These are phyloP conservation scores for Yarrowia osloensis DNA, from an alignment of 805 yeast genomes.

Conservation along the genomic window DNA sequence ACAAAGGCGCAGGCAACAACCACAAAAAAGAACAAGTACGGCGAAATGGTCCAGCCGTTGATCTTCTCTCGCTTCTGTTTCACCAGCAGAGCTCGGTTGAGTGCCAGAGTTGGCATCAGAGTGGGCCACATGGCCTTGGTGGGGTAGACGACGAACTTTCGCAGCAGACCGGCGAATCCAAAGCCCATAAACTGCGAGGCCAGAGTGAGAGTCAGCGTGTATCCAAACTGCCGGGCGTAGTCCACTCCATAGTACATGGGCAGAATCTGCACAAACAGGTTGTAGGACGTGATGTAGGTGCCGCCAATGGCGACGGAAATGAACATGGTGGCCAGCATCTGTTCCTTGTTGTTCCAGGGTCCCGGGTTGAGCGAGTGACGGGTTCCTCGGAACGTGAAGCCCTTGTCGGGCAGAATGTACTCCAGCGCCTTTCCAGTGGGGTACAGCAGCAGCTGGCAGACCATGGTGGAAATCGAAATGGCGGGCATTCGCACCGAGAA, in stretches of 20 bases:
- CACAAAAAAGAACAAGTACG: conserved; percentile 53
- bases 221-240: conserved; percentile 46
- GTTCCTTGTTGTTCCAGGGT: conserved; percentile 64
- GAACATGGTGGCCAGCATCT: conserved; percentile 55
- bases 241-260: conserved; percentile 40
- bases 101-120: conserved; percentile 59
- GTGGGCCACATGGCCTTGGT: conserved; percentile 52
- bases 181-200: conserved; percentile 58
- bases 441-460: conserved; percentile 50
- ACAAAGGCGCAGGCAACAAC: conserved; percentile 49
- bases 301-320: conserved; percentile 45
- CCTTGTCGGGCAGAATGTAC: conserved; percentile 50
- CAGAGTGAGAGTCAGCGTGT: conserved; percentile 49
- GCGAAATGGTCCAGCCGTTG: conserved; percentile 62
- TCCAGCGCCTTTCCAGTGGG: conserved; percentile 56
- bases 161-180: conserved; percentile 59
- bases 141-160: conserved; percentile 51
- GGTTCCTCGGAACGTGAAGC: conserved; percentile 46
- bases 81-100: conserved; percentile 47
- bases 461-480: conserved; percentile 49
- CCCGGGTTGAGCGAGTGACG: conserved; percentile 57
- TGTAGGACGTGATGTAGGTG: conserved; percentile 33
- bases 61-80: conserved; percentile 39
- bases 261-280: conserved; percentile 39
- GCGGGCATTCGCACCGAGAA: conserved; percentile 58